These are phyloP conservation scores for Athelia psychrophila DNA, from an alignment of 1,284 basidiomycete genomes.

Conservation along the genomic window DNA sequence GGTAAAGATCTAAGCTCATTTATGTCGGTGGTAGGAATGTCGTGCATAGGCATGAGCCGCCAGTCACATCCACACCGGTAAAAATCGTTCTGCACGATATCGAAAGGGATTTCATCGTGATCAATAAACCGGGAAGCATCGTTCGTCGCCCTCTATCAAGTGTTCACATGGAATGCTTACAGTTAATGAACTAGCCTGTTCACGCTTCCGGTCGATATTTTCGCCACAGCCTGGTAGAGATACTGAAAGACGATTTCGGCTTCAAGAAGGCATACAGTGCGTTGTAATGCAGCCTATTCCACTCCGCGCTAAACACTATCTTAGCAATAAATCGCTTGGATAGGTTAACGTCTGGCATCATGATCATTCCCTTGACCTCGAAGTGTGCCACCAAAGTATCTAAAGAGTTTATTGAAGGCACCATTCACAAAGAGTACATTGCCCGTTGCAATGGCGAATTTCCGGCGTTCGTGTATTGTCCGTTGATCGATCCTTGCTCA, in stretches of 20 bases:
- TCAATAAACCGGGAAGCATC: conserved; percentile 94
- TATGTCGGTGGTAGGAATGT: conserved; percentile 66
- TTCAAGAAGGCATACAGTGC: conserved; percentile 82
- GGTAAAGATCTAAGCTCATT: conserved; percentile 2
- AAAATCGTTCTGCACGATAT: conserved; percentile 78
- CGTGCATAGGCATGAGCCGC: conserved; percentile 95
- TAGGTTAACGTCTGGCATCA: conserved; percentile 91
- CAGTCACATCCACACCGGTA: conserved; percentile 86
- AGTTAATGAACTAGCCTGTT: conserved; percentile 58
- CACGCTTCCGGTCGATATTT: conserved; percentile 89
- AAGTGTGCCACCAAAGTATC: conserved; percentile 73
- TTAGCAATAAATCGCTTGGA: conserved; percentile 96
- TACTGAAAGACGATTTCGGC: conserved; percentile 84
- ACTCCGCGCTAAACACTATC: not conserved
- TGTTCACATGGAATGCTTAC: conserved; percentile 4
- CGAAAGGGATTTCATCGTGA: conserved; percentile 83
- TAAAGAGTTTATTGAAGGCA: conserved; percentile 78
- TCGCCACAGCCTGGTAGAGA: conserved; percentile 85
- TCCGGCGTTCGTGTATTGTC: conserved; percentile 56
- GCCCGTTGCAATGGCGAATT: conserved; percentile 85
- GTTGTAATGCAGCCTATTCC: conserved; percentile 26
- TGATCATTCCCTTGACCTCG: conserved; percentile 87
- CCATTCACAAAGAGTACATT: conserved; percentile 88
- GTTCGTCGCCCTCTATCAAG: conserved; percentile 49
- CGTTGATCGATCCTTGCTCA: not conserved